Evolutionary conservation across 768 basidiomycete genomes (phyloP).

Genomic region (Artomyces pyxidatus): DNA sequence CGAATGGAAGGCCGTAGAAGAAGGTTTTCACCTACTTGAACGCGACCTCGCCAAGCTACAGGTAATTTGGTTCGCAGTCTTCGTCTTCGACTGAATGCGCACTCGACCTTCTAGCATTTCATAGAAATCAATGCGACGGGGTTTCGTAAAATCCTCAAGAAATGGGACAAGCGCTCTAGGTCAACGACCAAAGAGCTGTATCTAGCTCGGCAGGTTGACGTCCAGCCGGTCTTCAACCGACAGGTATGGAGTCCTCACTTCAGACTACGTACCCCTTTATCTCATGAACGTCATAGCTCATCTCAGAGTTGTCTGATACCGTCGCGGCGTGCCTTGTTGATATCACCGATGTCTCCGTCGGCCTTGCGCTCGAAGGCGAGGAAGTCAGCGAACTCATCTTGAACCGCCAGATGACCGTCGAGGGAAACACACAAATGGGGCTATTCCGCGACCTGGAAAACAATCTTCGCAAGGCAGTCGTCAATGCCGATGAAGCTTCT

Average conservation of each 20-base stretch:
- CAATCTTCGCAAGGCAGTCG: conserved; percentile 73
- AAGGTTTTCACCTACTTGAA: conserved; percentile 91
- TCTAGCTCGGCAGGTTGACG: conserved; percentile 91
- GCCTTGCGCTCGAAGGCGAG: conserved; percentile 70
- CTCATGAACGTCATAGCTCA: conserved; percentile 47
- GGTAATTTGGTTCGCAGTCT: conserved; percentile 35
- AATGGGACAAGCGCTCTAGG: conserved; percentile 95
- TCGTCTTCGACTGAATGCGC: conserved; percentile 12
- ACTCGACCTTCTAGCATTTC: conserved; percentile 58
- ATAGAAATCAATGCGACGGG: conserved; percentile 96
- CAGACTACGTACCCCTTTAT: too few relatives aligned
- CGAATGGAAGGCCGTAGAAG: conserved; percentile 94
- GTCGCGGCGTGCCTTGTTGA: conserved; percentile 79
- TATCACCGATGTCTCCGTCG: conserved; percentile 66
- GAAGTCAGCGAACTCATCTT: conserved; percentile 65
- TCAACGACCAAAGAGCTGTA: conserved; percentile 96
- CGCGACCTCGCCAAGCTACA: conserved; percentile 92
- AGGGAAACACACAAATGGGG: conserved; percentile 52
- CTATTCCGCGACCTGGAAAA: conserved; percentile 86
- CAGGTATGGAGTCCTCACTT: too few relatives aligned
- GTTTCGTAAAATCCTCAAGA: conserved; percentile 95
- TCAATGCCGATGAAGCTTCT: conserved; percentile 46
- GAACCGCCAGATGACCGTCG: conserved; percentile 60
- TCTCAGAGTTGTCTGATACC: conserved; percentile 90
- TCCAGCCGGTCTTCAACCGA: conserved; percentile 97